phyloP scores from a whole-genome alignment of 306 rosid species.

The Heteromeles arbutifolia region DNA sequence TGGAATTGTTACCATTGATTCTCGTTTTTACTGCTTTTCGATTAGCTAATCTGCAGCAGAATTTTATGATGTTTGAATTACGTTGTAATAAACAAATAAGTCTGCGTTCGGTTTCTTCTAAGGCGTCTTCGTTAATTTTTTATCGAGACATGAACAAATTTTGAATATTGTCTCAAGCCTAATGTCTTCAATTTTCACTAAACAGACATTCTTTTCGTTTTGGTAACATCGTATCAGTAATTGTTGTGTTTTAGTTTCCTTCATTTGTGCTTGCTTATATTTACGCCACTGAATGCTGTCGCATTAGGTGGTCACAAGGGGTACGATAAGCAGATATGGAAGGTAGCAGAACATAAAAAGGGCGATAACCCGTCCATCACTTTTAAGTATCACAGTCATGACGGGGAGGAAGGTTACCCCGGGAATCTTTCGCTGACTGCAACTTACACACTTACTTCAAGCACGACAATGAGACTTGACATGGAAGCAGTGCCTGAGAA shows the following conservation, averaged over 20 bases:
- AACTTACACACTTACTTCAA: constrained; percentile 67
- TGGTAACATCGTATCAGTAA: background rate
- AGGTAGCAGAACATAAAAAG: constrained; percentile 51
- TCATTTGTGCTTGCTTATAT: constrained; percentile 3
- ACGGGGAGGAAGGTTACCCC: constrained; percentile 96
- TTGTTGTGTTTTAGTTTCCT: background rate
- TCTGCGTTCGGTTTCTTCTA: no score
- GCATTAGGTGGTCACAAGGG: constrained; percentile 76
- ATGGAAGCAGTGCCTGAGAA: constrained; percentile 86
- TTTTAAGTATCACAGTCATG: constrained; percentile 66
- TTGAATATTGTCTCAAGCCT: background rate
- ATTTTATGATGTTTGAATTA: background rate
- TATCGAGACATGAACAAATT: background rate
- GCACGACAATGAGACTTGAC: constrained; percentile 75
- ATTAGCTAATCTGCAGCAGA: background rate
- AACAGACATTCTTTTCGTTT: background rate
- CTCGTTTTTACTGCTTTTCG: background rate
- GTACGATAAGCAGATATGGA: constrained; percentile 84
- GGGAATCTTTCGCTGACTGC: constrained; percentile 72
- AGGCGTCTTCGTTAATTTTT: no score
- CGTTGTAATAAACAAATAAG: no score
- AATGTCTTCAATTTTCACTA: background rate
- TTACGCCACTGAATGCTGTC: background rate
- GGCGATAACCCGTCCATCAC: constrained; percentile 65
- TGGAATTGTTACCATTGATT: background rate